Percentiles rank a stretch among this genome's conserved stretches.
phyloP scores from a whole-genome alignment of 257 asterid species.

The Parsonsia alboflavescens region DNA sequence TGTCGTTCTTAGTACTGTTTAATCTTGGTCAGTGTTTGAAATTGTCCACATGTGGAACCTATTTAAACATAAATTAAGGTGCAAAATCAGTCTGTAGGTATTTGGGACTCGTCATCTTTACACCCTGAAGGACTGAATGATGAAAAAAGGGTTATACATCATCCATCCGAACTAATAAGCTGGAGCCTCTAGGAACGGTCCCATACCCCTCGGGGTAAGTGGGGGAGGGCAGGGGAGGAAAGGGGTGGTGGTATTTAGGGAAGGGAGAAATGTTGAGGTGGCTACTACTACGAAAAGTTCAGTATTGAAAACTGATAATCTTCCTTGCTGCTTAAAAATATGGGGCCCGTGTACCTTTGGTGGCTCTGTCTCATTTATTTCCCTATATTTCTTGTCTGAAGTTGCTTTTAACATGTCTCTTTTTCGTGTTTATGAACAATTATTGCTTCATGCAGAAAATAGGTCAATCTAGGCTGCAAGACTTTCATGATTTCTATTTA shows the following conservation, averaged over 20 bases:
- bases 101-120: too few relatives aligned
- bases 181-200: too few relatives aligned
- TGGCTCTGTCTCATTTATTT: constrained; percentile 1
- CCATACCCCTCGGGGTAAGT: neutral
- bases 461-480: neutral
- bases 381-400: neutral
- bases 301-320: neutral
- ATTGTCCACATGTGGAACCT: neutral
- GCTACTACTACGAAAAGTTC: neutral
- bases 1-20: neutral
- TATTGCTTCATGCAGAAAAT: neutral
- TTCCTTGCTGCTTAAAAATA: neutral
- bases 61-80: neutral
- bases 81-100: neutral
- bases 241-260: neutral
- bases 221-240: neutral
- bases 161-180: too few relatives aligned
- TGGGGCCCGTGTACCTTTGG: neutral
- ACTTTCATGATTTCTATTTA: neutral
- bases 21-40: neutral
- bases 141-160: too few relatives aligned
- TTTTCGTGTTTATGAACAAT: neutral
- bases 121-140: neutral
- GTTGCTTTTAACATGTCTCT: neutral
- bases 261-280: neutral